phyloP scores from a whole-genome alignment of 1,139 yeast genomes.

The Sugiyamaella xylanicola region DNA sequence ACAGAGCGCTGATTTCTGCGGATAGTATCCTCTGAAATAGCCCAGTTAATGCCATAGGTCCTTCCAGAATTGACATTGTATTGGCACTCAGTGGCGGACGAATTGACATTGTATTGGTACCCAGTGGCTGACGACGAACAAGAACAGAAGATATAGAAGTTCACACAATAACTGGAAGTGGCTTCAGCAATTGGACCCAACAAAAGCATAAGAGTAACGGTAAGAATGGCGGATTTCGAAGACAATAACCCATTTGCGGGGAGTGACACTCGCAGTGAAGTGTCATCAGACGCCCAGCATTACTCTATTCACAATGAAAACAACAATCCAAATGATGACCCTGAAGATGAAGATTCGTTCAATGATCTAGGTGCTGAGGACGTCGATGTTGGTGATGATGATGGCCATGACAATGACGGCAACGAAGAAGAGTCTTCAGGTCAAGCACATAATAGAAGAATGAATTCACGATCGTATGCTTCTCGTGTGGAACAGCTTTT shows the following conservation, averaged over 20 bases:
- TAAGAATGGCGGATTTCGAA: slow-evolving; percentile 48
- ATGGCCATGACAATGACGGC: slow-evolving; percentile 10
- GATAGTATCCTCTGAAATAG: no score
- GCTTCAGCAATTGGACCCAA: no score
- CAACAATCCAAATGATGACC: slow-evolving; percentile 15
- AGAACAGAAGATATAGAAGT: no score
- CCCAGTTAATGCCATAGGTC: no score
- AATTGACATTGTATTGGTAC: no score
- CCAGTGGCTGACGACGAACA: no score
- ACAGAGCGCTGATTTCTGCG: no score
- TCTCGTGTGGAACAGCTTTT: slow-evolving; percentile 45
- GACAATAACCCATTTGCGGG: slow-evolving; percentile 51
- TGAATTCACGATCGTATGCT: slow-evolving; percentile 33
- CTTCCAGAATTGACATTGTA: no score
- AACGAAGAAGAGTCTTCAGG: slow-evolving; percentile 7
- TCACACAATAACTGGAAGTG: no score
- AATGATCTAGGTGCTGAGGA: slow-evolving; percentile 5
- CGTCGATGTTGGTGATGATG: not conserved
- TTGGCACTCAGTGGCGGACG: no score
- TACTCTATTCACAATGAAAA: slow-evolving; percentile 10
- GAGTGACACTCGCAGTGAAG: slow-evolving; percentile 35
- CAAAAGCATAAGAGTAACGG: no score
- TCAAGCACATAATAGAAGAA: not conserved
- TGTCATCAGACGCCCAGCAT: slow-evolving; percentile 16
- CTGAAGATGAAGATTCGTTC: slow-evolving; percentile 10